Conservation (phyloP, 306 rosid genomes). For the Delonix regia region DNA sequence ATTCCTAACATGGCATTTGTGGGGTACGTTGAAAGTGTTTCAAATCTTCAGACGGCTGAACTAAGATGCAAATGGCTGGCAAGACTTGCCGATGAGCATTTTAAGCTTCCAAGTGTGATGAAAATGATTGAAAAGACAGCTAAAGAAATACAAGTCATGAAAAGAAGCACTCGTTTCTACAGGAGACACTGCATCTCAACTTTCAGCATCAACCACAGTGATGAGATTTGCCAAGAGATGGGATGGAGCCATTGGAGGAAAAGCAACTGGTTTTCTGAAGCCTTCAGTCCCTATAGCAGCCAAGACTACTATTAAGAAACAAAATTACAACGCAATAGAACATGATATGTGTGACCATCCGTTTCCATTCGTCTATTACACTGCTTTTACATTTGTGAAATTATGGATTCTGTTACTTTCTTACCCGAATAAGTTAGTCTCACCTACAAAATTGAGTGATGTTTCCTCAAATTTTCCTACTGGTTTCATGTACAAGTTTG, state of each 20-base stretch:
- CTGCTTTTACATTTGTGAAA: background rate
- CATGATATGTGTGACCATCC: too few species aligned
- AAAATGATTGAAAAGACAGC: constrained; percentile 49
- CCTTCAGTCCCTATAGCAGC: constrained; percentile 61
- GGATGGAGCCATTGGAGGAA: constrained; percentile 60
- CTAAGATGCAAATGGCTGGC: constrained; percentile 64
- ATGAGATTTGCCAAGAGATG: constrained; percentile 65
- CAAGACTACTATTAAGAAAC: constrained; percentile 46
- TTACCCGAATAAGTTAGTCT: background rate
- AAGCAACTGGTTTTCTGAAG: constrained; percentile 57
- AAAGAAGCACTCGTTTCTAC: constrained; percentile 55
- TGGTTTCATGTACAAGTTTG: background rate
- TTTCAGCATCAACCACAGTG: constrained; percentile 70
- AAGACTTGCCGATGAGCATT: constrained; percentile 49
- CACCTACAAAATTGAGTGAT: background rate
- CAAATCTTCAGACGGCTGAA: constrained; percentile 65
- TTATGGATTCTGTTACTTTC: background rate
- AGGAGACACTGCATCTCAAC: constrained; percentile 72
- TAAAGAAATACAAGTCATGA: constrained; percentile 56
- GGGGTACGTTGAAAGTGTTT: constrained; percentile 66
- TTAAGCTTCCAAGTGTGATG: constrained; percentile 57
- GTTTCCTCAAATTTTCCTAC: background rate
- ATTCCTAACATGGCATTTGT: constrained; percentile 71
- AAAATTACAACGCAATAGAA: background rate
- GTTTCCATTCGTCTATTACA: too few species aligned